Conservation (phyloP, 495 filamentous ascomycete species). For the Aspergillus avenaceus region DNA sequence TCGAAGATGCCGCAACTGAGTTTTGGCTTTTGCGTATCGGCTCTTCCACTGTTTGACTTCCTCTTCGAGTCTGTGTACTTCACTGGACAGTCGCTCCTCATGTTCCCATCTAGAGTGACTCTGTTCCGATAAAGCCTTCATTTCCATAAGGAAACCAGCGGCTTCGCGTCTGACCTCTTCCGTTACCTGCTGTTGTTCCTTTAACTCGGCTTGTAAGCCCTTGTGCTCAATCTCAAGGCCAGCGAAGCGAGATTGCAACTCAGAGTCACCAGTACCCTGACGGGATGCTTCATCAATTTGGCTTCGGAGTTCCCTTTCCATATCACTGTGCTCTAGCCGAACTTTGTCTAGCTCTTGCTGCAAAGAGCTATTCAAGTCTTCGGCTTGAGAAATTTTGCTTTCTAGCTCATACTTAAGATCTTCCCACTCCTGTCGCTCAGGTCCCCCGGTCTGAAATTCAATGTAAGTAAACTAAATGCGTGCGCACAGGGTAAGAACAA, state of each 20-base stretch:
- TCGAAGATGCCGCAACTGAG: conserved; percentile 77
- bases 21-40: conserved; percentile 81
- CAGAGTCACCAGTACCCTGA: conserved; percentile 32
- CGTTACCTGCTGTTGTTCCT: conserved; percentile 76
- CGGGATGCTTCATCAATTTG: conserved; percentile 55
- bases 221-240: conserved; percentile 69
- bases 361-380: conserved; percentile 70
- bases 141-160: conserved; percentile 78
- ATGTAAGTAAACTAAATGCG: conserved; percentile 3
- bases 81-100: conserved; percentile 69
- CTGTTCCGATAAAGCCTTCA: conserved; percentile 78
- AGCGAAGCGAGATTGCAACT: conserved; percentile 52
- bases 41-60: conserved; percentile 86
- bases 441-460: conserved; percentile 32
- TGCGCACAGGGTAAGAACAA: not conserved
- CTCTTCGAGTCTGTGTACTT: conserved; percentile 69
- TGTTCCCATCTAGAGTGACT: conserved; percentile 74
- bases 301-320: conserved; percentile 58
- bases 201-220: conserved; percentile 63
- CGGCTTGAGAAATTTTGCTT: conserved; percentile 69
- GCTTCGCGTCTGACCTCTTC: conserved; percentile 86
- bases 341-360: conserved; percentile 73
- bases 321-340: conserved; percentile 59
- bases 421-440: conserved; percentile 65
- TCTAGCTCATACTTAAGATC: conserved; percentile 72